phyloP scores from a whole-genome alignment of 2,329 filamentous ascomycete species.

The Ascochyta koolunga region DNA sequence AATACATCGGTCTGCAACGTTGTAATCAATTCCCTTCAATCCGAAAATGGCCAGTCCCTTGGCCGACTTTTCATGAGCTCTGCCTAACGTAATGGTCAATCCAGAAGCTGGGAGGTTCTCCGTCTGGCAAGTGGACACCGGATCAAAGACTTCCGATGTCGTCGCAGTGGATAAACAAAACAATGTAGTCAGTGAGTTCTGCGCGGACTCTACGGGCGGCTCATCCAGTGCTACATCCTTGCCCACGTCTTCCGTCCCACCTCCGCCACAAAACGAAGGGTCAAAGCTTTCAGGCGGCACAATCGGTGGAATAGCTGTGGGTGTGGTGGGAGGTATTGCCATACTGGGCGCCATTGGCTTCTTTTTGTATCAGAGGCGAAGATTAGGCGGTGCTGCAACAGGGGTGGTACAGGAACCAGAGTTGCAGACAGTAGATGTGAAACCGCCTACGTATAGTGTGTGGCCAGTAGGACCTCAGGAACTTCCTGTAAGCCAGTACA shows the following conservation, averaged over 20 bases:
- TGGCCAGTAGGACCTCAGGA: slow-evolving; percentile 10
- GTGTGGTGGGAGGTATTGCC: slow-evolving; percentile 20
- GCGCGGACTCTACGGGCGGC: slow-evolving; percentile 7
- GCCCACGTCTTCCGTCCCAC: slow-evolving; percentile 6
- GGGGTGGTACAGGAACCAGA: slow-evolving; percentile 5
- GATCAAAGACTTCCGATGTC: slow-evolving; percentile 8
- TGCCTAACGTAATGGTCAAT: slow-evolving; percentile 27
- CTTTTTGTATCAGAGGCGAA: slow-evolving; percentile 19
- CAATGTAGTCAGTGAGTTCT: slow-evolving; percentile 17
- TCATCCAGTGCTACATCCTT: slow-evolving; percentile 1
- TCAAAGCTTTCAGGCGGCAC: slow-evolving; percentile 19
- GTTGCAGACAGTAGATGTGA: slow-evolving; percentile 6
- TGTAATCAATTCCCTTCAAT: slow-evolving; percentile 23
- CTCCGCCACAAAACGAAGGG: slow-evolving; percentile 1
- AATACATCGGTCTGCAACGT: slow-evolving; percentile 21
- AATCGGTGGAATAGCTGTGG: slow-evolving; percentile 26
- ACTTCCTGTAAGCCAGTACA: slow-evolving; percentile 10
- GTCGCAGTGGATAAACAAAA: slow-evolving; percentile 18
- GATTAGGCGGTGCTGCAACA: slow-evolving; percentile 6
- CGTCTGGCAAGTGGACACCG: slow-evolving; percentile 20
- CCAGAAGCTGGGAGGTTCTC: slow-evolving; percentile 23
- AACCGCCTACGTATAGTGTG: slow-evolving; percentile 8
- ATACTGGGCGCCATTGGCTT: slow-evolving; percentile 18
- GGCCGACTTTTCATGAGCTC: slow-evolving; percentile 26
- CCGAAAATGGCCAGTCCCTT: slow-evolving; percentile 17